Evolutionary conservation across 805 yeast species (phyloP).

Genomic region (Zygoascus bituminiphila): DNA sequence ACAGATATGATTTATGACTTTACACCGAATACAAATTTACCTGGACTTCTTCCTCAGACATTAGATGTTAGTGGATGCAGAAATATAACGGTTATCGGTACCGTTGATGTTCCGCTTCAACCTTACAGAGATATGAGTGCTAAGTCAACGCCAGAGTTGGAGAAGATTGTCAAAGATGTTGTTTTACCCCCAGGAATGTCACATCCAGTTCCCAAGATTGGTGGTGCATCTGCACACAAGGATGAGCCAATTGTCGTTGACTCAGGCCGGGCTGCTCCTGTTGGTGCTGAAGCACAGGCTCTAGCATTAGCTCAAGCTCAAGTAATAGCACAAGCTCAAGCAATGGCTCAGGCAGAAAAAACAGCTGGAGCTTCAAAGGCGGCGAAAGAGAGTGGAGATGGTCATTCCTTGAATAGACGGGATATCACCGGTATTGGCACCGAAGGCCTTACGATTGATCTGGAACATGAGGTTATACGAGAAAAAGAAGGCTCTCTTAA

Average conservation of each 20-base stretch:
- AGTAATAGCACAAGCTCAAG: background rate
- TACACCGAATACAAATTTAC: slow-evolving; percentile 27
- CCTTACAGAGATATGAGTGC: background rate
- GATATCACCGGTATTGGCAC: background rate
- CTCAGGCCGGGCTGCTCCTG: too few species aligned
- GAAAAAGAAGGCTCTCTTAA: background rate
- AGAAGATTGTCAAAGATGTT: too few species aligned
- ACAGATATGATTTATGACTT: slow-evolving; percentile 34
- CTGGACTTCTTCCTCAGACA: slow-evolving; percentile 37
- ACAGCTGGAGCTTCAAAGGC: background rate
- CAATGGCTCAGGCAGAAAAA: background rate
- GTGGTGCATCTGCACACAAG: background rate
- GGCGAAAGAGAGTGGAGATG: background rate
- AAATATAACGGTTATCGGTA: background rate
- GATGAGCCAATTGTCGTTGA: background rate
- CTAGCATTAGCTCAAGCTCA: too few species aligned
- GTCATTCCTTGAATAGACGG: background rate
- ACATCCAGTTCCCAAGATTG: background rate
- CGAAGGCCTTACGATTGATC: background rate
- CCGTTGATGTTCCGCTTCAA: background rate
- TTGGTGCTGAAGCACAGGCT: background rate
- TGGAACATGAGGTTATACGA: background rate
- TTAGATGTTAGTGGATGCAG: slow-evolving; percentile 47
- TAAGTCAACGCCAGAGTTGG: background rate
- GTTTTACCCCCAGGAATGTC: background rate